Evolutionary conservation across 495 filamentous ascomycete genomes (phyloP).

Genomic region (Durotheca rogersii): DNA sequence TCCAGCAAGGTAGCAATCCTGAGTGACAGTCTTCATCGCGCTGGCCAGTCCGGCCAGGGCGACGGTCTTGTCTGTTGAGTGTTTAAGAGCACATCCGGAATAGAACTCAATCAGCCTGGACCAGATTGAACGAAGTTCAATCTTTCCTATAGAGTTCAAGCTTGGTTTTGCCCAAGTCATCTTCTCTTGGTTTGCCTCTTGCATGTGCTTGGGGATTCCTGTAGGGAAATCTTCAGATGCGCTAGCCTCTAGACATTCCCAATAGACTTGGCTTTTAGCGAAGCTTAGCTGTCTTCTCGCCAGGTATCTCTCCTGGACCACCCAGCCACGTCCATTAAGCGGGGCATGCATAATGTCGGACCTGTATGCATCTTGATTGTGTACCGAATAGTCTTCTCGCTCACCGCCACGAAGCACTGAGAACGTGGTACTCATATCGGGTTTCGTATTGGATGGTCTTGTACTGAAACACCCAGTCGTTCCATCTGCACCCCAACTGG

Average conservation of each 20-base stretch:
- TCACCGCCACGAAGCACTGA: no score
- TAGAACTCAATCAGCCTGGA: background rate
- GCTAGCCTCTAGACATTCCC: constrained; percentile 29
- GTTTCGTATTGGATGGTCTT: constrained; percentile 1
- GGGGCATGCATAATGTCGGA: background rate
- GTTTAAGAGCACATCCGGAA: background rate
- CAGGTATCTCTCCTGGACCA: constrained; percentile 38
- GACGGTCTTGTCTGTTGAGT: constrained; percentile 6
- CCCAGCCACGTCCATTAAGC: constrained; percentile 35
- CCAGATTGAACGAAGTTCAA: background rate
- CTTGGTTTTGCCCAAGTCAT: background rate
- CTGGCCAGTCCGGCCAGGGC: constrained; percentile 12
- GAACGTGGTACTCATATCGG: background rate
- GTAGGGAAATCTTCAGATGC: constrained; percentile 15
- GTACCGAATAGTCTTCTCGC: no score
- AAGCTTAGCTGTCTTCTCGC: constrained; percentile 31
- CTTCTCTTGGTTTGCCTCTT: no score
- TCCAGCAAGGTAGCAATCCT: constrained; percentile 4
- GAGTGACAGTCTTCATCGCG: background rate
- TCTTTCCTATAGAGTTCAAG: background rate
- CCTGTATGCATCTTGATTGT: background rate
- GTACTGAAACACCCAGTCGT: constrained; percentile 10
- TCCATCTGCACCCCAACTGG: constrained; percentile 2
- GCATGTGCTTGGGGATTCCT: no score
- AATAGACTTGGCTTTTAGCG: constrained; percentile 27